These are phyloP conservation scores for Epichloe sp. DNA, from an alignment of 2,329 filamentous ascomycete species.

Conservation along the genomic window DNA sequence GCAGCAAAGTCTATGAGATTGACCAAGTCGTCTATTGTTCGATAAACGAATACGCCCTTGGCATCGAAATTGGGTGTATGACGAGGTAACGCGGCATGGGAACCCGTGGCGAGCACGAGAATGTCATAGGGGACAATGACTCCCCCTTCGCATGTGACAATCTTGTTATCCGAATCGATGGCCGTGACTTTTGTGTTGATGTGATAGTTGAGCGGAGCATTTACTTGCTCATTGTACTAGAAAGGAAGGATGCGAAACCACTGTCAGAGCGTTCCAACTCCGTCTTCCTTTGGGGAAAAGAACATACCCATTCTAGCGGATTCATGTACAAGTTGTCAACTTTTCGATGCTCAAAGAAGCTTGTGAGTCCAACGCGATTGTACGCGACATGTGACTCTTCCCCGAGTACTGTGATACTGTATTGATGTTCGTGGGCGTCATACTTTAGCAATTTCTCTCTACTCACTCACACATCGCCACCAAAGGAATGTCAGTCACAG, in stretches of 20 bases:
- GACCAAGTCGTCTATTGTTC: constrained; percentile 71
- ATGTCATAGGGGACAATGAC: constrained; percentile 62
- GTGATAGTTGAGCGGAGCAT: constrained; percentile 59
- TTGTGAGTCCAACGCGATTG: constrained; percentile 79
- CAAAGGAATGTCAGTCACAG: neutral
- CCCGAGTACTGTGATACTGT: constrained; percentile 72
- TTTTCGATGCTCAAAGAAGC: constrained; percentile 75
- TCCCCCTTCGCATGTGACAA: constrained; percentile 57
- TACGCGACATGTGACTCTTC: constrained; percentile 83
- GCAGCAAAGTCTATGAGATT: constrained; percentile 62
- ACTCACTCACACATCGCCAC: neutral
- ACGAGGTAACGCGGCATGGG: constrained; percentile 60
- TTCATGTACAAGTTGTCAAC: constrained; percentile 86
- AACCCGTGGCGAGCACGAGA: constrained; percentile 75
- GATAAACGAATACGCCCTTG: constrained; percentile 77
- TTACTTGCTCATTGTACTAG: constrained; percentile 53
- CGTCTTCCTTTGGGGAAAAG: neutral
- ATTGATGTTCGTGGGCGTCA: constrained; percentile 61
- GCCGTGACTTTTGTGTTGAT: constrained; percentile 58
- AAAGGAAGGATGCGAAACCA: neutral
- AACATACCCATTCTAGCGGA: constrained; percentile 60
- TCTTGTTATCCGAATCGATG: constrained; percentile 50
- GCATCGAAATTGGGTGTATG: constrained; percentile 68
- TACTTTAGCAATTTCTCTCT: constrained; percentile 85
- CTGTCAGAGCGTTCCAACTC: neutral